Evolutionary conservation across 2,329 filamentous ascomycete genomes (phyloP).

Genomic region (Teratosphaeria pseudoeucalypti): DNA sequence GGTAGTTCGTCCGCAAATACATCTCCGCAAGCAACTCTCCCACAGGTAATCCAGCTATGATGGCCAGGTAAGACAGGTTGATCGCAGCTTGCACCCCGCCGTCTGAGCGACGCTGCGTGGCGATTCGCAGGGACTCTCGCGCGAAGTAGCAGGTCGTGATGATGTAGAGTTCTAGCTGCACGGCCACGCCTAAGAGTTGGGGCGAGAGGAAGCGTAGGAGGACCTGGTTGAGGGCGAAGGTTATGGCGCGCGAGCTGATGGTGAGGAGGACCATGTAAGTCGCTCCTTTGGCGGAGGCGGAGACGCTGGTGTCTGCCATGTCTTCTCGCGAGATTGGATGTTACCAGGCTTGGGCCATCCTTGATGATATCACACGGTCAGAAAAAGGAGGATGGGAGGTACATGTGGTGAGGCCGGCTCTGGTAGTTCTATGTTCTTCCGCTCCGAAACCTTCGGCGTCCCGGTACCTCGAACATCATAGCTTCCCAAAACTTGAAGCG

Average conservation of each 20-base stretch:
- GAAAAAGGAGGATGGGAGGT: too few relatives aligned
- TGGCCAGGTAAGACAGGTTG: slow-evolving; percentile 76
- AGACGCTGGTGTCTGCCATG: slow-evolving; percentile 22
- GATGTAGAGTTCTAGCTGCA: slow-evolving; percentile 87
- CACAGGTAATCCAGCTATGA: slow-evolving; percentile 46
- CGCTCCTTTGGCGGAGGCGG: slow-evolving; percentile 56
- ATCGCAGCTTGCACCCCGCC: slow-evolving; percentile 60
- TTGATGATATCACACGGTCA: not conserved
- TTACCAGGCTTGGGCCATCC: not conserved
- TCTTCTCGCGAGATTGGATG: not conserved
- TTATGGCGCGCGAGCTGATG: slow-evolving; percentile 74
- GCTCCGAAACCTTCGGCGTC: not conserved
- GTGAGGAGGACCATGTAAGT: slow-evolving; percentile 82
- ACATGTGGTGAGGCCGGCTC: too few relatives aligned
- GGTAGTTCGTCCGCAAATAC: slow-evolving; percentile 51
- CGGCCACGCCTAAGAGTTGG: slow-evolving; percentile 69
- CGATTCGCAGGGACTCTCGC: slow-evolving; percentile 81
- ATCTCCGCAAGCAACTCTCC: slow-evolving; percentile 54
- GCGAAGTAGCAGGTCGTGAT: slow-evolving; percentile 92
- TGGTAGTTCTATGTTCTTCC: not conserved
- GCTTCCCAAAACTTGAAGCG: not conserved
- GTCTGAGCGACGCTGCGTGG: slow-evolving; percentile 61
- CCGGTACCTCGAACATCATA: not conserved
- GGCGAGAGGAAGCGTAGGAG: slow-evolving; percentile 83
- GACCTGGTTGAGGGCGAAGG: slow-evolving; percentile 85